A percentile compares a stretch with the other conserved stretches of the same genome.
Conservation (phyloP, 768 basidiomycete genomes). For the Pleurotus platypus region DNA sequence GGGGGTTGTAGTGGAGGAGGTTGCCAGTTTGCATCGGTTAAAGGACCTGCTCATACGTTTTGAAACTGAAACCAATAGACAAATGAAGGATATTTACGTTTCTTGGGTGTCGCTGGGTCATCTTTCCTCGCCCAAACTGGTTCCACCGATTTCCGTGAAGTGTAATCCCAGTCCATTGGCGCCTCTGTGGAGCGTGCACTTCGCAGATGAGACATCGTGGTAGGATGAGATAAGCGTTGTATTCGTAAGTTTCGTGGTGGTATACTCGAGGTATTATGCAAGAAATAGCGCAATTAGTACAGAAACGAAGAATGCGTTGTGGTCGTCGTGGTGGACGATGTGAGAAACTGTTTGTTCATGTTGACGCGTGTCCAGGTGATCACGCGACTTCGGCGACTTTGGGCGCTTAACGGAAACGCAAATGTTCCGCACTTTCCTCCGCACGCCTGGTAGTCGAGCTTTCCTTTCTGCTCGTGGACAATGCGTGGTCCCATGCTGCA, state of each 20-base stretch:
- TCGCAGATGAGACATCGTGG: background rate
- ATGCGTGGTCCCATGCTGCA: background rate
- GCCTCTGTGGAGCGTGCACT: conserved; percentile 64
- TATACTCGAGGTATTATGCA: background rate
- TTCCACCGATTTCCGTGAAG: conserved; percentile 54
- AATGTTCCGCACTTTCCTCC: background rate
- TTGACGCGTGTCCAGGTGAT: conserved; percentile 2
- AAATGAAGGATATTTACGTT: conserved; percentile 48
- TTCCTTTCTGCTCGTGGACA: background rate
- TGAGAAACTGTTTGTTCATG: background rate
- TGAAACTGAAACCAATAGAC: conserved; percentile 6
- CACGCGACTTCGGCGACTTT: background rate
- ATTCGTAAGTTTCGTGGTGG: background rate
- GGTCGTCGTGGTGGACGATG: background rate
- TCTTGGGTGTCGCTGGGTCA: conserved; percentile 53
- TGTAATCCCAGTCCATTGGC: conserved; percentile 90
- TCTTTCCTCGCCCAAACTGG: conserved; percentile 56
- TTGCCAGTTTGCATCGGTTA: conserved; percentile 42
- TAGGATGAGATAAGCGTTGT: too few species aligned
- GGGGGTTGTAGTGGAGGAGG: conserved; percentile 27
- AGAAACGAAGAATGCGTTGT: background rate
- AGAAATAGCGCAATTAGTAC: background rate
- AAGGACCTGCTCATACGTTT: conserved; percentile 7
- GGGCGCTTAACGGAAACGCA: background rate
- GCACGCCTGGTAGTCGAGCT: background rate